Base-by-base conservation (phyloP, 129 eudicot genomes). In the Rutidosis leptorrhynchoides region DNA sequence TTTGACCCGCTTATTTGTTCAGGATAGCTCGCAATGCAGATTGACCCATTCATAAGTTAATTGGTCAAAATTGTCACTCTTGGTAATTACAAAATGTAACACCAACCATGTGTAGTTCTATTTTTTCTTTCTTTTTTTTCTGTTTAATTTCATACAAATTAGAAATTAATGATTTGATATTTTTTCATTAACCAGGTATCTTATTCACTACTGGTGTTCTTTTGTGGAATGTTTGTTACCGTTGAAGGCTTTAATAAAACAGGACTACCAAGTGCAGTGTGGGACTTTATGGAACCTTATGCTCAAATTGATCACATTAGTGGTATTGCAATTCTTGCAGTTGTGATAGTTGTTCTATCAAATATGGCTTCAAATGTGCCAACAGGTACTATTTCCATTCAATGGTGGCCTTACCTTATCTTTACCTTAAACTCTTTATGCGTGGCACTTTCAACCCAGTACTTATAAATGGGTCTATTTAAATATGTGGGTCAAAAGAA, bases 291-390 rank as follows among this genome's bases (percentile, higher is more conserved):
- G 94, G 96, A 91, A 71, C 97, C 97, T 58, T 67, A 81, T 78
- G 78, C 98, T 17, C 65, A 80, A 75, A 83, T 87, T 57, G 83
- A 91, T 71, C 86, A 68, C 25, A 58, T 78, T 51, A 25, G 82
- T 15, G 98, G 98, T 32, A 53, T 76, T 12, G 86, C 76, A 45
- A 72, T 87, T 77, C 84, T 91, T 71, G 88, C 94, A 0, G 20
- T 74, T 63, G 95, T 91, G 28, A 81, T 91, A 70, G 75, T 91
- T 25, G 77, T 87, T 73, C 85, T 91, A 56, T 91, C 98, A 17
- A 91, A 91, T 71, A 42, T 91, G 45, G 98, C 93, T 69, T 91
- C 98, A 25, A 91, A 90, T 76, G 97, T 90, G 27, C 97, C 97
- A 66, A 90, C 97, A 51, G 95, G 97, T 90, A 52, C 42, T 25